Evolutionary conservation across 2,329 filamentous ascomycete genomes (phyloP), one percentile per base, ranked within the genome.

Genomic region (Ceratocystis diversiconidia): DNA sequence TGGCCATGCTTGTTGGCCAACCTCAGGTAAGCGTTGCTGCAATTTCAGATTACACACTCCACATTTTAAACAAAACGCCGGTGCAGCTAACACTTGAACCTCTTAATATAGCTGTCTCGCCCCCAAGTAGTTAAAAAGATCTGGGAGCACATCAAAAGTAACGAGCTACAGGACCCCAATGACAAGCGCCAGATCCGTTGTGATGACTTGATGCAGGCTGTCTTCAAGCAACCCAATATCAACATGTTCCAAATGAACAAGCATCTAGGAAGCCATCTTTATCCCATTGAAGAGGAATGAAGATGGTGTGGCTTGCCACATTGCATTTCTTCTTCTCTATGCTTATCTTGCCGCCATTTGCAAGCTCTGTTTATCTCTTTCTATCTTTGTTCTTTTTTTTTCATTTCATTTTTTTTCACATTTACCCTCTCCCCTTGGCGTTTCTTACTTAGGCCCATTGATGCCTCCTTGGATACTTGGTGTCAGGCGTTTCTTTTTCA

Each of bases 221-320:
- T 99, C 6, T 99, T 99, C 79, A 95, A 95, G 75, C 83, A 88
- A 72, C 85, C 91, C 72, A 89, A 84, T 72, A 88, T 99, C 62
- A 90, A 97, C 76, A 99, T 99, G 94, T 99, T 99, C 76, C 92
- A 90, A 70, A 97, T 99, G 92, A 97, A 96, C 79, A 96, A 96
- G 79, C 84, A 96, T 17, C 84, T 97, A 10, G 90, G 89, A 69
- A 86, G 88, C 73, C 92, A 97, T 72, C 80, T 97, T 48, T 96
- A 95, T 73, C 89, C 88, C 1, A 81, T 89, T 61, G 90, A 92
- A 64, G 90, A 94, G 74, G 85, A 75, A 66, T 73, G 73, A 67
- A 8, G 15, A 52, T n/a, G n/a, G 30, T 2, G 3, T 3, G 52
- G 30, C 63, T 65, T 5, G 19, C 19, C 22, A 15, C 19, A 25